These are phyloP conservation scores for Claviceps fusiformis DNA, from an alignment of 2,329 filamentous ascomycete genomes.

Conservation along the genomic window DNA sequence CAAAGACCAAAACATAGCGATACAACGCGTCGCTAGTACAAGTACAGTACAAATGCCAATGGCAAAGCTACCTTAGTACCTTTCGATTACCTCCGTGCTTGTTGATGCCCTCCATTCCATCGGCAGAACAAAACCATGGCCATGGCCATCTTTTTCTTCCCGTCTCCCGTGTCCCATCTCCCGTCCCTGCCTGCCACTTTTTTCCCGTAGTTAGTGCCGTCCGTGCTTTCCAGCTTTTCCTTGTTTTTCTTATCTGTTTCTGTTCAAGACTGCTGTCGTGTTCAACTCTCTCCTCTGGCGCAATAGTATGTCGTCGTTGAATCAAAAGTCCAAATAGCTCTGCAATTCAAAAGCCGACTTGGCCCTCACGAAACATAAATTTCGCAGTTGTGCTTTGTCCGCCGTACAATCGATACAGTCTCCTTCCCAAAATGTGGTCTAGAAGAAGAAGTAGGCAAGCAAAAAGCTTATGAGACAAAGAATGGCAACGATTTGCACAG, in stretches of 20 bases:
- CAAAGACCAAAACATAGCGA: background rate
- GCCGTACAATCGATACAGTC: background rate
- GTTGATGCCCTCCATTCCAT: background rate
- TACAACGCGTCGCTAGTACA: slow-evolving; percentile 1
- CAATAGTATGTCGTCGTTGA: background rate
- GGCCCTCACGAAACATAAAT: background rate
- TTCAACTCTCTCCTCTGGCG: background rate
- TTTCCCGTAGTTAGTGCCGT: background rate
- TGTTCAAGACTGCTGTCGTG: background rate
- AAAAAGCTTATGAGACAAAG: slow-evolving; percentile 85
- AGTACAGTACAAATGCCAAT: slow-evolving; percentile 1
- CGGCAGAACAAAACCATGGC: no score
- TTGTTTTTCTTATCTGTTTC: background rate
- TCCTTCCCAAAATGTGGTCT: slow-evolving; percentile 12
- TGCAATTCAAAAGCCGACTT: no score
- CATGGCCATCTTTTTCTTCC: no score
- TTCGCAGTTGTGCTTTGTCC: background rate
- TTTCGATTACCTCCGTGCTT: background rate
- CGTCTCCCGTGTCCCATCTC: background rate
- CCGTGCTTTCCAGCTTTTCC: no score
- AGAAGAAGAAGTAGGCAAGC: slow-evolving; percentile 94
- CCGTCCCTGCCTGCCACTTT: background rate
- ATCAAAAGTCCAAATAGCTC: background rate
- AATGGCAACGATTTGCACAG: slow-evolving; percentile 70
- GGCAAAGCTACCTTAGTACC: background rate